phyloP scores from a whole-genome alignment of 1,284 basidiomycete species.

The Leccinum subfulvum region DNA sequence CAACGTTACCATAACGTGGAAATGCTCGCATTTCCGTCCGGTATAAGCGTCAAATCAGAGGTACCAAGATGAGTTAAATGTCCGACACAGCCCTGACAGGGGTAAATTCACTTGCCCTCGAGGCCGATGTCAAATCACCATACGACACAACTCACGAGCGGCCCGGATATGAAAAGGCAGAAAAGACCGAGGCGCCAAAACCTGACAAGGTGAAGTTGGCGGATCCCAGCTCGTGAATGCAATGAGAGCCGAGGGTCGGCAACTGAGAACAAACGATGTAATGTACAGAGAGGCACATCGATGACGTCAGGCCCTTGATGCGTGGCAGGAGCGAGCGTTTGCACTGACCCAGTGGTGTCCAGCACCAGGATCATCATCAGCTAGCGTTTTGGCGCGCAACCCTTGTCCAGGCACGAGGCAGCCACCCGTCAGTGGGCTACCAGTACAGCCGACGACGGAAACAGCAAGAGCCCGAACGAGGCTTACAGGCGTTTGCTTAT shows the following conservation, averaged over 20 bases:
- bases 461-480: conserved; percentile 3
- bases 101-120: conserved; percentile 6
- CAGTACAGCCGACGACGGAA: conserved; percentile 5
- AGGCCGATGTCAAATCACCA: conserved; percentile 10
- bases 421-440: conserved; percentile 1
- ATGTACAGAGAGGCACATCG: conserved; percentile 13
- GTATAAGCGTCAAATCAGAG: conserved; percentile 1
- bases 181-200: neutral
- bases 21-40: neutral
- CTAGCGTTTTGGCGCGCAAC: conserved; percentile 4
- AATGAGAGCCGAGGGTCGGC: neutral
- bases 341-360: neutral
- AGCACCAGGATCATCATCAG: conserved; percentile 4
- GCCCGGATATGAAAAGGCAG: conserved; percentile 13
- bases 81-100: conserved; percentile 16
- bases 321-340: conserved; percentile 6
- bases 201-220: neutral
- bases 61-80: neutral
- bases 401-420: conserved; percentile 21
- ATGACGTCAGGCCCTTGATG: conserved; percentile 8
- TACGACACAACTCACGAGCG: conserved; percentile 1
- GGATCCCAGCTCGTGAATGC: conserved; percentile 4
- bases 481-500: neutral
- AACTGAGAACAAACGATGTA: neutral
- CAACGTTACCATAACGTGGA: conserved; percentile 2